phyloP scores from a whole-genome alignment of 371 early-diverging fungal species.

The Mortierella sp. region DNA sequence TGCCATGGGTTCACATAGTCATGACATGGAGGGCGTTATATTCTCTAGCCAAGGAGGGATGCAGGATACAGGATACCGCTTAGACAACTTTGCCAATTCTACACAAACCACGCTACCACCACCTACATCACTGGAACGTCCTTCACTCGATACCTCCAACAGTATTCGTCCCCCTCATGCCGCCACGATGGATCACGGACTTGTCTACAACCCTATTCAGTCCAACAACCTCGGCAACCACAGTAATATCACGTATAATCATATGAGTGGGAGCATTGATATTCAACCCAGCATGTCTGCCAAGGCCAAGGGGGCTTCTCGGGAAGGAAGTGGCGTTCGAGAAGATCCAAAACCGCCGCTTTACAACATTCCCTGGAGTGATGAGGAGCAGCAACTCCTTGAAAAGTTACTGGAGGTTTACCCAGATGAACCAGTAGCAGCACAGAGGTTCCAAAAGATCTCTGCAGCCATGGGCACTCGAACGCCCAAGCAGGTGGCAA shows the following conservation, averaged over 20 bases:
- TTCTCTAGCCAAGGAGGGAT: conserved; percentile 2
- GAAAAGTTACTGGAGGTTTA: conserved; percentile 64
- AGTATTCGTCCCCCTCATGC: neutral
- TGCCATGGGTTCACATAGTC: neutral
- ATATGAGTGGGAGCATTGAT: conserved; percentile 51
- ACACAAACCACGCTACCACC: neutral
- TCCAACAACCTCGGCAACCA: conserved; percentile 14
- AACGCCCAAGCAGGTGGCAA: conserved; percentile 69
- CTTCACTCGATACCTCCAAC: neutral
- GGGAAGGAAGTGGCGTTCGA: conserved; percentile 40
- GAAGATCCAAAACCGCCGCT: conserved; percentile 55
- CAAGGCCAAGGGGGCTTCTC: conserved; percentile 19
- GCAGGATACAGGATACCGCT: neutral
- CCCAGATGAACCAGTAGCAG: conserved; percentile 72
- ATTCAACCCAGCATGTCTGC: conserved; percentile 17
- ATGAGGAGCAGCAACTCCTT: conserved; percentile 70
- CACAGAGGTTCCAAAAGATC: conserved; percentile 72
- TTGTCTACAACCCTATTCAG: conserved; percentile 8
- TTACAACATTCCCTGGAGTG: conserved; percentile 72
- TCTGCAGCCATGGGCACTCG: conserved; percentile 69
- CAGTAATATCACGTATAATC: conserved; percentile 48
- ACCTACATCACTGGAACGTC: neutral
- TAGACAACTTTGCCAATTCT: neutral
- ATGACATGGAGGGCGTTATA: conserved; percentile 32
- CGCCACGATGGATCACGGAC: conserved; percentile 21